Percentiles rank a stretch among this genome's conserved stretches.
Conservation (phyloP, 2,329 filamentous ascomycete genomes). For the Fusarium ambrosium region DNA sequence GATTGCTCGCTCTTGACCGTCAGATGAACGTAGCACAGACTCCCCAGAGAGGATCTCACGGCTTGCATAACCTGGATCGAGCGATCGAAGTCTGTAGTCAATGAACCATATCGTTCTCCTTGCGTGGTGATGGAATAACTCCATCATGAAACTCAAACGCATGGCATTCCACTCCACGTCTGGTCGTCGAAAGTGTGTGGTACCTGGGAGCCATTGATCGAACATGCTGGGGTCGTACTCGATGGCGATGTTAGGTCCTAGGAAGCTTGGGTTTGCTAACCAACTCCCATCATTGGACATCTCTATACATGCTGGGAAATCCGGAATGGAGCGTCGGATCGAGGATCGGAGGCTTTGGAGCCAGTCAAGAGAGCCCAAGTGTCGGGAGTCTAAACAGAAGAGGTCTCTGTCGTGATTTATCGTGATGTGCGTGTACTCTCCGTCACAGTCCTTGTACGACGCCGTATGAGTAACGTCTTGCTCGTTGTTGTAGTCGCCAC, state of each 20-base stretch:
- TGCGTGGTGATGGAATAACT: neutral
- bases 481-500: neutral
- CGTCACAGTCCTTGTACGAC: conserved; percentile 7
- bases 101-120: conserved; percentile 24
- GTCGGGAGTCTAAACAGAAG: conserved; percentile 10
- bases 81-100: conserved; percentile 1
- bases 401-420: conserved; percentile 19
- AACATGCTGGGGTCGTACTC: conserved; percentile 23
- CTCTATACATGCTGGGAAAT: conserved; percentile 4
- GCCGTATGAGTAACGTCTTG: neutral
- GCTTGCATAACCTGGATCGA: neutral
- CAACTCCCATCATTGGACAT: rapidly evolving
- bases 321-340: rapidly evolving
- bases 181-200: neutral
- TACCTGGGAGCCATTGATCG: neutral
- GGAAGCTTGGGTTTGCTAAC: conserved; percentile 1
- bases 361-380: conserved; percentile 8
- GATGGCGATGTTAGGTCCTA: conserved; percentile 22
- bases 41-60: neutral
- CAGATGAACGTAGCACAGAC: neutral
- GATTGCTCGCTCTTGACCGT: neutral
- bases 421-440: conserved; percentile 8
- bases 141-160: conserved; percentile 8
- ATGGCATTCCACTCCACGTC: neutral
- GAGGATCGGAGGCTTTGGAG: neutral